Percentiles rank a stretch among this genome's conserved stretches.
Conservation (phyloP, 495 filamentous ascomycete genomes). For the Amphirosellinia nigrospora region DNA sequence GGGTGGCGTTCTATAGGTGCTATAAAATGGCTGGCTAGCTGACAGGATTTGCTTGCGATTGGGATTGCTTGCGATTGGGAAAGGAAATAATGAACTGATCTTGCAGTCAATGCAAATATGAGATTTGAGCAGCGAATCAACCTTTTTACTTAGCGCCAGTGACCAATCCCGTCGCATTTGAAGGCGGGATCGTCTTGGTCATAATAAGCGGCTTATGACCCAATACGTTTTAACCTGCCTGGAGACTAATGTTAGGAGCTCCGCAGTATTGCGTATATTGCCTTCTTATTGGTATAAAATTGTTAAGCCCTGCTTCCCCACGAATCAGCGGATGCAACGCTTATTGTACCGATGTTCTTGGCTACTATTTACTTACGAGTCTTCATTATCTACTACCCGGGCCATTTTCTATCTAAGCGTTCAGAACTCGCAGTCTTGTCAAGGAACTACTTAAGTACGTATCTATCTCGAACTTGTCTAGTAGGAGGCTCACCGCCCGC, state of each 20-base stretch:
- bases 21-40: conserved; percentile 21
- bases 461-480: background rate
- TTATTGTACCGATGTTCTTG: background rate
- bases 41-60: conserved; percentile 7
- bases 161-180: background rate
- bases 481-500: background rate
- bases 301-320: background rate
- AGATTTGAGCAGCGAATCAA: background rate
- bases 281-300: conserved; percentile 1
- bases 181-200: background rate
- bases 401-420: background rate
- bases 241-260: background rate
- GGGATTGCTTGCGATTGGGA: conserved; percentile 14
- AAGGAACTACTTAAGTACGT: background rate
- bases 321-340: conserved; percentile 6
- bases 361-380: background rate
- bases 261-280: background rate
- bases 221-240: background rate
- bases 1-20: conserved; percentile 22
- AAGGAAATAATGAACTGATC: background rate
- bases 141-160: background rate
- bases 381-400: background rate
- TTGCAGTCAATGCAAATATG: background rate
- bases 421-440: background rate
- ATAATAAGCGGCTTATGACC: background rate